phyloP scores from a whole-genome alignment of 495 filamentous ascomycete genomes.

The Aspergillus bertholletiae region DNA sequence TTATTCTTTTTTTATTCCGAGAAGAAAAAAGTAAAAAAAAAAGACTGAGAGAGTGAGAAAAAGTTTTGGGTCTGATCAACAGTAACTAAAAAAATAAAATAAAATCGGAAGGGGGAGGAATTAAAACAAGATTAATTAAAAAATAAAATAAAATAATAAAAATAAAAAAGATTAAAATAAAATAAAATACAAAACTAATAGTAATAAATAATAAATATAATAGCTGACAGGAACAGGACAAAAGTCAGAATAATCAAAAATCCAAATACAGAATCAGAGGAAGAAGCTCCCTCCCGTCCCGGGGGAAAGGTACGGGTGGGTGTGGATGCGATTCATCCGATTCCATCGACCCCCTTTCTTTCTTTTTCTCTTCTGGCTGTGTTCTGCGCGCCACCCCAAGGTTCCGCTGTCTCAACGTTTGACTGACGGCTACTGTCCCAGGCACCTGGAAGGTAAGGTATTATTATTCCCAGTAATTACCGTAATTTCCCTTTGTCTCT shows the following conservation, averaged over 20 bases:
- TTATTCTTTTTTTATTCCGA: conserved; percentile 16
- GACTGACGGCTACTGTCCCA: not conserved
- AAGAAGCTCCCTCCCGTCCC: conserved; percentile 36
- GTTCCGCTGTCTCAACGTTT: conserved; percentile 8
- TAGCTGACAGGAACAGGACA: not conserved
- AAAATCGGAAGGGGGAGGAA: conserved; percentile 6
- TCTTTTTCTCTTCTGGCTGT: conserved; percentile 21
- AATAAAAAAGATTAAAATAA: not conserved
- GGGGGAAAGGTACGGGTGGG: conserved; percentile 29
- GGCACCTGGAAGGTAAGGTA: not conserved
- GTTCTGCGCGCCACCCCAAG: conserved; percentile 2
- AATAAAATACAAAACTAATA: conserved; percentile 1
- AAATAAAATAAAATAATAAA: not conserved
- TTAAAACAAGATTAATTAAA: conserved; percentile 11
- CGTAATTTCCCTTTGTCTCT: not conserved
- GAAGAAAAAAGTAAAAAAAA: conserved; percentile 13
- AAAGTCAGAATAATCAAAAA: conserved; percentile 3
- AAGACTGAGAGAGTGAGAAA: conserved; percentile 5
- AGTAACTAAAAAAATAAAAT: conserved; percentile 12
- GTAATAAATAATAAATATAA: not conserved
- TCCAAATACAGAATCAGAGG: conserved; percentile 8
- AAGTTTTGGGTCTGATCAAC: conserved; percentile 10
- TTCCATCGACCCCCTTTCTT: conserved; percentile 20
- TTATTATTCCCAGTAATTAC: not conserved
- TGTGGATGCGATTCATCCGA: conserved; percentile 15